These are phyloP conservation scores for Licmophora abbreviata DNA, from an alignment of 108 stramenopile species.

Conservation along the genomic window DNA sequence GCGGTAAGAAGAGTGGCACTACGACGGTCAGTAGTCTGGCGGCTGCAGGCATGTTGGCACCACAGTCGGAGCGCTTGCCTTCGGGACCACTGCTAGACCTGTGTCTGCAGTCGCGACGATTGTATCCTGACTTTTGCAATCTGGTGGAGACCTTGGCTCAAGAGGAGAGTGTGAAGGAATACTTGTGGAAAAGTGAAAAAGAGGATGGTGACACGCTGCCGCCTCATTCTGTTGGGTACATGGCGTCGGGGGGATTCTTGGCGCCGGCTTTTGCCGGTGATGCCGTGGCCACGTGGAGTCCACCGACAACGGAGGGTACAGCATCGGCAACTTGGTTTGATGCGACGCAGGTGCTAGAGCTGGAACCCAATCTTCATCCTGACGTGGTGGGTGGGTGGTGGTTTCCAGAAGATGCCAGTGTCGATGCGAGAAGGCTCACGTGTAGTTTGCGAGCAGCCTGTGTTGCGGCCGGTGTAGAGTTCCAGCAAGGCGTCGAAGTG, in stretches of 20 bases:
- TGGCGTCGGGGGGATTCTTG: slow-evolving; percentile 83
- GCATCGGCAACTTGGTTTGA: slow-evolving; percentile 72
- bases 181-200: slow-evolving; percentile 24
- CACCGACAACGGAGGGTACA: slow-evolving; percentile 46
- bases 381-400: slow-evolving; percentile 91
- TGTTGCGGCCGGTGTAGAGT: slow-evolving; percentile 73
- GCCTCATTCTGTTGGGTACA: slow-evolving; percentile 70
- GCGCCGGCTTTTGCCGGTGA: slow-evolving; percentile 91
- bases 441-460: slow-evolving; percentile 66
- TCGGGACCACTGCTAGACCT: slow-evolving; percentile 74
- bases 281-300: slow-evolving; percentile 78
- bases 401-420: slow-evolving; percentile 91
- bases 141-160: slow-evolving; percentile 52
- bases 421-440: slow-evolving; percentile 80
- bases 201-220: slow-evolving; percentile 14
- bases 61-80: slow-evolving; percentile 81
- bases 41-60: slow-evolving; percentile 84
- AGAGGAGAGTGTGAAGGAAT: slow-evolving; percentile 46
- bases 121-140: slow-evolving; percentile 67
- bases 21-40: slow-evolving; percentile 48
- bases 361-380: slow-evolving; percentile 75
- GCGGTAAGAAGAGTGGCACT: slow-evolving; percentile 8
- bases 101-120: slow-evolving; percentile 60
- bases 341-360: slow-evolving; percentile 63
- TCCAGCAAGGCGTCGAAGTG: slow-evolving; percentile 53